These are phyloP conservation scores for Pseudocercospora crystallina DNA, from an alignment of 2,329 filamentous ascomycete genomes.

Conservation along the genomic window DNA sequence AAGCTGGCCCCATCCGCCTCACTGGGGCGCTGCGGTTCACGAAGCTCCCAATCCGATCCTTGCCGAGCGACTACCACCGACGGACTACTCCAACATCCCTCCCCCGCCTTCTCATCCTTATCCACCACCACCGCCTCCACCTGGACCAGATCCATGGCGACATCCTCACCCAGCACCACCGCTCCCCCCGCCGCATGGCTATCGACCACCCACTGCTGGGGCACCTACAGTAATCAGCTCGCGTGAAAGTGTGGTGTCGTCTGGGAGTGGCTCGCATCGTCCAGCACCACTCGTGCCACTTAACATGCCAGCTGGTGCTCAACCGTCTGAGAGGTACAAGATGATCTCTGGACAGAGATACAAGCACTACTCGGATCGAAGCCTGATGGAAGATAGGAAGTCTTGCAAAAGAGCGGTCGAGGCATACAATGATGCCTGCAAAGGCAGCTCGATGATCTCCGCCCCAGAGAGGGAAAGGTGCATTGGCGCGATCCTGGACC, in stretches of 20 bases:
- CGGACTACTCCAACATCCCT: constrained; percentile 15
- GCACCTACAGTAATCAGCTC: constrained; percentile 19
- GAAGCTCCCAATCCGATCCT: constrained; percentile 7
- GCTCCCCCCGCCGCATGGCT: constrained; percentile 11
- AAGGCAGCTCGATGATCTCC: constrained; percentile 52
- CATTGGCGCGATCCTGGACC: constrained; percentile 70
- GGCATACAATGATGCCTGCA: constrained; percentile 69
- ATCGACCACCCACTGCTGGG: constrained; percentile 8
- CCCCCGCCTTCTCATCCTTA: constrained; percentile 13
- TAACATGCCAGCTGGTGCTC: background rate
- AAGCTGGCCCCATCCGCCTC: constrained; percentile 10
- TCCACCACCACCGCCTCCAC: constrained; percentile 15
- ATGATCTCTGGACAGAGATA: constrained; percentile 83
- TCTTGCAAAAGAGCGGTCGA: constrained; percentile 78
- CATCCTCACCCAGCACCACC: constrained; percentile 13
- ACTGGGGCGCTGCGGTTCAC: constrained; percentile 5
- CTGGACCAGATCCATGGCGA: constrained; percentile 7
- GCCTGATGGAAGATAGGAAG: constrained; percentile 80
- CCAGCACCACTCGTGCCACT: constrained; percentile 5
- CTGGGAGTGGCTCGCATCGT: constrained; percentile 39
- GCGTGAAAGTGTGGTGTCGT: constrained; percentile 30
- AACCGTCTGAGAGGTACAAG: constrained; percentile 72
- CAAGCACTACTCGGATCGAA: constrained; percentile 69
- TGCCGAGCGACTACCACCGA: constrained; percentile 17
- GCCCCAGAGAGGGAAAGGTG: constrained; percentile 66